Base-by-base conservation (phyloP, 768 basidiomycete genomes). In the Pleurotus pulmonarius region DNA sequence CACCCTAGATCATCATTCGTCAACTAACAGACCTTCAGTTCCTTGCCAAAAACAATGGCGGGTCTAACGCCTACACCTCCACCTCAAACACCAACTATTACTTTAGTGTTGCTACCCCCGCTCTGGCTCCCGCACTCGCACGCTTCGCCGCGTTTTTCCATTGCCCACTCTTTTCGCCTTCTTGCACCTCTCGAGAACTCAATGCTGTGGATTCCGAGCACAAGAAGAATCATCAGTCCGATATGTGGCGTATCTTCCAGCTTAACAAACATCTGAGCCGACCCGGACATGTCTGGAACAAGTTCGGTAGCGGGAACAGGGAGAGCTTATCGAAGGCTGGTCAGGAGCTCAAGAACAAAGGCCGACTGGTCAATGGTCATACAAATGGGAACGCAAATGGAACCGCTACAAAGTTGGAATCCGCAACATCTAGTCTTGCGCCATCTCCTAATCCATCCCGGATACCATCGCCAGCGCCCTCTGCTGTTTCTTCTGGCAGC, bases 161-260 rank as follows among this genome's bases (percentile, higher is more conserved):
- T 60, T 88, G 85, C n/a, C 96, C 96, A 0, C 79, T 96, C 41
- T 98, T 99, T 65, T 69, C 85, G 1, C 83, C 90, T 0, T 90
- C 88, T 3, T 92, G 93, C 66, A 94, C 93, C 0, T 78, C 83
- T 24, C 84, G 94, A 29, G 96, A 99, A 73, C 78, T 97, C 59
- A 94, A 94, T 62, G 96, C 97, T 1, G 95, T 99, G 41, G 89
- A 99, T 68, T 96, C 93, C 0, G 97, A 99, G 69, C 88, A 98
- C 77, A 92, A 93, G 75, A 96, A 97, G 75, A 99, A 98, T 67
- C 83, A 90, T 46, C 95, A 96, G 67, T 74, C 79, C 2, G 94
- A 98, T 66, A 75, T 87, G 65, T 95, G 94, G 90, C 85, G 96
- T n/a, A 85, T 95, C 56, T 98, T 90, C 71, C 96, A 99, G 69